Percentiles rank a stretch among this genome's conserved stretches.
Conservation (phyloP, 345 rosid genomes). For the Bruguiera parviflora region DNA sequence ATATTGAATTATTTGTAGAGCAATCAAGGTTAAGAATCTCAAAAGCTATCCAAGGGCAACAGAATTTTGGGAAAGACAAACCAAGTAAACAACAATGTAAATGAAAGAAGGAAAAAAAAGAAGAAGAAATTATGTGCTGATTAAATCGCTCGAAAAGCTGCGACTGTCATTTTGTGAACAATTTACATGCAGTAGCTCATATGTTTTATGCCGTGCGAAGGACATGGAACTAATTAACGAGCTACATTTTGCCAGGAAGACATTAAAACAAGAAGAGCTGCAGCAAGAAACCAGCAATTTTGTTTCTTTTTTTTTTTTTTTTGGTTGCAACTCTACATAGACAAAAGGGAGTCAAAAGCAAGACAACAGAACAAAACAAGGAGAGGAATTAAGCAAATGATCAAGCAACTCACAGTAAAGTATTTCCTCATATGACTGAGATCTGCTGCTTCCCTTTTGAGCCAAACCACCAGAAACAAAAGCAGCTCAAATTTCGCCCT, state of each 20-base stretch:
- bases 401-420: conserved; percentile 55
- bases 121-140: conserved; percentile 1
- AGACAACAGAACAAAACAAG: background rate
- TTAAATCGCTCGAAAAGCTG: conserved; percentile 15
- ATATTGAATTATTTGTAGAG: no score
- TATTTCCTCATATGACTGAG: conserved; percentile 83
- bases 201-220: conserved; percentile 20
- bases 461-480: conserved; percentile 16
- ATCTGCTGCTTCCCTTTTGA: conserved; percentile 43
- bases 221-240: conserved; percentile 10
- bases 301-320: background rate
- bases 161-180: background rate
- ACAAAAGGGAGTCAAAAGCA: background rate
- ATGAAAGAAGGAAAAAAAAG: conserved; percentile 7
- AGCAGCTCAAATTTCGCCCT: conserved; percentile 18
- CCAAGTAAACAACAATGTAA: conserved; percentile 7
- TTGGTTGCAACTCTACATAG: background rate
- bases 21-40: background rate
- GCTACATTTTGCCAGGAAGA: conserved; percentile 30
- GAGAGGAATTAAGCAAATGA: conserved; percentile 4
- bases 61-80: conserved; percentile 5
- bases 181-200: conserved; percentile 24
- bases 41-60: conserved; percentile 5
- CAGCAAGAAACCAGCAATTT: background rate
- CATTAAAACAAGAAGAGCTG: background rate